phyloP scores from a whole-genome alignment of 2,329 filamentous ascomycete genomes.

The Calonectria hawksworthii region DNA sequence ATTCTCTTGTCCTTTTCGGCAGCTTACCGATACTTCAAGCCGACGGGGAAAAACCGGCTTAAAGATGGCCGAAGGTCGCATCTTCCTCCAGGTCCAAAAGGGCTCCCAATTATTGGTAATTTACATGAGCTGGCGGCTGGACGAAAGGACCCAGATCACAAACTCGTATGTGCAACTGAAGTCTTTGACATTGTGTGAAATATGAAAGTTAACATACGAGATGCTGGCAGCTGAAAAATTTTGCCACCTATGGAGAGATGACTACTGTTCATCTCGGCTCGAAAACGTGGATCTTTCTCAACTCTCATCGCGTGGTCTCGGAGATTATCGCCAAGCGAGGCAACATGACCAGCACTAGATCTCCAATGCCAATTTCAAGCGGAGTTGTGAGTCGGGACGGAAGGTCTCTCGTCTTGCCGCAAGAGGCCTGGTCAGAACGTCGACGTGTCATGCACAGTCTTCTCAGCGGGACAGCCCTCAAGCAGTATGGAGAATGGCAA shows the following conservation, averaged over 20 bases:
- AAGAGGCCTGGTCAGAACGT: conserved; percentile 51
- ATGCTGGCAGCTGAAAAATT: background rate
- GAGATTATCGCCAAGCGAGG: conserved; percentile 55
- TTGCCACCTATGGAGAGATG: conserved; percentile 44
- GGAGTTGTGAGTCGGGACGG: conserved; percentile 51
- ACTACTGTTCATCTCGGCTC: conserved; percentile 45
- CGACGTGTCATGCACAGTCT: conserved; percentile 56
- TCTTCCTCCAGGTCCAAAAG: conserved; percentile 17
- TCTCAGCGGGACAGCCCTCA: conserved; percentile 51
- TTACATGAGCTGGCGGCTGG: background rate
- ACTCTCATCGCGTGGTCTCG: conserved; percentile 53
- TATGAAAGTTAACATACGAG: background rate
- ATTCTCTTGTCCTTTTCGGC: too few relatives aligned
- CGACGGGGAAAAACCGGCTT: background rate
- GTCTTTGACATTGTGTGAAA: background rate
- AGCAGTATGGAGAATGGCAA: conserved; percentile 50
- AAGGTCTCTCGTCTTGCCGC: conserved; percentile 51
- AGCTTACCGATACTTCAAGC: conserved; percentile 2
- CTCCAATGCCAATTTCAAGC: conserved; percentile 48
- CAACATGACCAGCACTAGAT: conserved; percentile 48
- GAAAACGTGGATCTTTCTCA: conserved; percentile 59
- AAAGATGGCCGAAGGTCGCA: conserved; percentile 10
- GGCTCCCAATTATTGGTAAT: conserved; percentile 2
- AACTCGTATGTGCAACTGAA: background rate
- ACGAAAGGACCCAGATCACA: conserved; percentile 10